Conservation (phyloP, 208 protist genomes). For the Tetramitus jugosus region DNA sequence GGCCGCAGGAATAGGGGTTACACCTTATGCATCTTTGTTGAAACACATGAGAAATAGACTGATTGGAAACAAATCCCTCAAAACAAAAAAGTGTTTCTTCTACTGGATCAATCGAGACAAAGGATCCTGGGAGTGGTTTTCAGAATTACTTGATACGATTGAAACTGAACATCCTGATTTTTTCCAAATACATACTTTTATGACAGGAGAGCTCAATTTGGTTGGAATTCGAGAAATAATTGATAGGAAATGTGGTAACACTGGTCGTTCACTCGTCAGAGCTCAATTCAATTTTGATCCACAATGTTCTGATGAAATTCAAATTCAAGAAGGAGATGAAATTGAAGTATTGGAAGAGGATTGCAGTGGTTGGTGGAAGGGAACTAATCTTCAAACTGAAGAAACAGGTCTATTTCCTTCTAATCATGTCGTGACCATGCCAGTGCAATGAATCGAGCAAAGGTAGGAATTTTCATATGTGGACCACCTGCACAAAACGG, state of each 20-base stretch:
- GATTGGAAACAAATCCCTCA: neutral
- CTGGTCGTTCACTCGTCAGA: no score
- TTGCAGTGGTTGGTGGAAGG: constrained; percentile 14
- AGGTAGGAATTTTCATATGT: constrained; percentile 23
- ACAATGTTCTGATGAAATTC: constrained; percentile 1
- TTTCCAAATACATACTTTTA: constrained; percentile 21
- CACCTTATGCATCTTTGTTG: constrained; percentile 55
- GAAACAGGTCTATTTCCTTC: constrained; percentile 12
- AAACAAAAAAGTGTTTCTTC: constrained; percentile 7
- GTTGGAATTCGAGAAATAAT: constrained; percentile 11
- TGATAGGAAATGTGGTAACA: neutral
- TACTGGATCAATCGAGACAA: constrained; percentile 27
- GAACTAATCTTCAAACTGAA: neutral
- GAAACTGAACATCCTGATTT: constrained; percentile 11
- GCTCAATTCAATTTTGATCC: neutral
- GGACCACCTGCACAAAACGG: neutral
- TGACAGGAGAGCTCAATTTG: constrained; percentile 17
- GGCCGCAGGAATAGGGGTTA: constrained; percentile 62
- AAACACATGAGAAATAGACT: constrained; percentile 47
- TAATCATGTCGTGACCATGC: constrained; percentile 13
- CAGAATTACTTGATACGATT: neutral
- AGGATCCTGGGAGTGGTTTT: constrained; percentile 23
- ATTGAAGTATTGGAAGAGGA: neutral
- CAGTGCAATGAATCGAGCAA: neutral
- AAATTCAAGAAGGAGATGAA: neutral